Conservation (phyloP, 78 protist genomes). For the Dictyostelium brefeldianum region DNA sequence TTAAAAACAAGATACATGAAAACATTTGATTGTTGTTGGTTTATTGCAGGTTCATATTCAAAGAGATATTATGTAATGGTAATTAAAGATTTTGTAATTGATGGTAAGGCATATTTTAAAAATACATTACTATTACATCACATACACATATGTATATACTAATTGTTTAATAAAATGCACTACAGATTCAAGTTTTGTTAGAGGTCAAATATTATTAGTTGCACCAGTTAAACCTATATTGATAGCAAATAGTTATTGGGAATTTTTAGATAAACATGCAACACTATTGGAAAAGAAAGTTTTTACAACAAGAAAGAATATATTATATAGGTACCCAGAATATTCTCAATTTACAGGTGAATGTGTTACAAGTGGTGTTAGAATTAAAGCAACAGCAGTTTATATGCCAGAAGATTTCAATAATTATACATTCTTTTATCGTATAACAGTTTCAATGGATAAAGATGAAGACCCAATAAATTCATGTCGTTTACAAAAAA, state of each 20-base stretch:
- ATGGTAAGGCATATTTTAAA: no score
- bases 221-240: not conserved
- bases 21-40: not conserved
- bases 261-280: conserved; percentile 15
- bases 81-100: not conserved
- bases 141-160: no score
- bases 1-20: not conserved
- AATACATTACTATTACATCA: no score
- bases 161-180: no score
- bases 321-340: conserved; percentile 55
- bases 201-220: conserved; percentile 12
- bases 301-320: conserved; percentile 3
- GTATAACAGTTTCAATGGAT: conserved; percentile 53
- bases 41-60: not conserved
- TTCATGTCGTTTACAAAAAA: not conserved
- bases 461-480: conserved; percentile 26
- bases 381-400: conserved; percentile 36
- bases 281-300: not conserved
- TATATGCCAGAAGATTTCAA: conserved; percentile 27
- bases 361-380: conserved; percentile 11
- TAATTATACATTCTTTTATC: conserved; percentile 8
- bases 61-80: conserved; percentile 28
- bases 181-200: not conserved
- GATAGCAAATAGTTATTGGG: conserved; percentile 41
- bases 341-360: conserved; percentile 10